Percentiles rank a stretch among this genome's conserved stretches.
Conservation (phyloP, 306 rosid genomes). For the Prunus kanzakura region DNA sequence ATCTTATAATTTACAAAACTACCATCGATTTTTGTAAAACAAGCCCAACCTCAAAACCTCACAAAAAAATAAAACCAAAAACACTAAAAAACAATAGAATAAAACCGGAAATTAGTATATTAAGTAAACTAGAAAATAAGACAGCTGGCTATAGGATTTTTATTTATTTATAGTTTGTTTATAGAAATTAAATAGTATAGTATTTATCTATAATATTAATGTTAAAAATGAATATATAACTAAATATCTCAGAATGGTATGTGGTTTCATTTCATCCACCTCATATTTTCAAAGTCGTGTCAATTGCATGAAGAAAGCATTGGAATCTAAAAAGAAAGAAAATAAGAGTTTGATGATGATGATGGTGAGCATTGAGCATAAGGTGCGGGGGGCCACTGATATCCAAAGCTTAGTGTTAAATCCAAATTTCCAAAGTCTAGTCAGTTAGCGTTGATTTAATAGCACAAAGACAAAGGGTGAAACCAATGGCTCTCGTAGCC, state of each 20-base stretch:
- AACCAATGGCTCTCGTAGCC: constrained; percentile 16
- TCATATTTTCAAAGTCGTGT: not conserved
- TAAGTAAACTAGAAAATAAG: too few relatives aligned
- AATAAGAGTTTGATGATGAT: not conserved
- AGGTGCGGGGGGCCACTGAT: not conserved
- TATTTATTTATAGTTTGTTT: too few relatives aligned
- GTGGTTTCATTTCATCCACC: not conserved
- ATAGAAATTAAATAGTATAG: too few relatives aligned
- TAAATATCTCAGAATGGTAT: not conserved
- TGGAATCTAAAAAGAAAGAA: not conserved
- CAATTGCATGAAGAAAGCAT: not conserved
- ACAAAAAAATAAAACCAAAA: too few relatives aligned
- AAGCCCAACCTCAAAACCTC: too few relatives aligned
- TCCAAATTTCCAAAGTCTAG: not conserved
- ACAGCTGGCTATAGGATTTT: too few relatives aligned
- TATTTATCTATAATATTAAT: too few relatives aligned
- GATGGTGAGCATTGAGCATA: not conserved
- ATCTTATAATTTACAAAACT: too few relatives aligned
- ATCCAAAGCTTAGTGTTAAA: not conserved
- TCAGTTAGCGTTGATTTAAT: not conserved
- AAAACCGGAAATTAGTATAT: too few relatives aligned
- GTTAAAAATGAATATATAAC: too few relatives aligned
- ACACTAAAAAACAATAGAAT: too few relatives aligned
- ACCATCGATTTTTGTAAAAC: too few relatives aligned
- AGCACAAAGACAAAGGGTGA: not conserved